Percentiles rank a stretch among this genome's conserved stretches.
Conservation (phyloP, 2,329 filamentous ascomycete genomes). For the Microcyclospora tardicrescens region DNA sequence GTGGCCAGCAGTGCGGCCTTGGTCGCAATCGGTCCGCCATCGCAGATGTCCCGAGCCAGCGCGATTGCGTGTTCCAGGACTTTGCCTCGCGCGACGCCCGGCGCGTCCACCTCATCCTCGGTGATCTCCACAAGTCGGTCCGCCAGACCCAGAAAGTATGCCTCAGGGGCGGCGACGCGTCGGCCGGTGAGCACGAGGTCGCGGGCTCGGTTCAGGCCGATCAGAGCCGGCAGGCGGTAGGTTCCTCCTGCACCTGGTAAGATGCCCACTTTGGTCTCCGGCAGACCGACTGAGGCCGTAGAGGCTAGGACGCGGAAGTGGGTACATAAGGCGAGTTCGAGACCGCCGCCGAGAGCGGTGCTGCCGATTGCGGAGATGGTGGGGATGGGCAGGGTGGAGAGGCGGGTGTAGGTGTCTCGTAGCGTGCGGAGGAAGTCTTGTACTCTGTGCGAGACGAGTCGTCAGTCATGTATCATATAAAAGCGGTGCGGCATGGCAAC, state of each 20-base stretch:
- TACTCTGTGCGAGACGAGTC: slow-evolving; percentile 43
- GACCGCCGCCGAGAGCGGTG: slow-evolving; percentile 77
- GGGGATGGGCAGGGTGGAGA: slow-evolving; percentile 69
- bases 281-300: slow-evolving; percentile 65
- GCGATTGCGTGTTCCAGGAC: slow-evolving; percentile 65
- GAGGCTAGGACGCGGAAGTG: slow-evolving; percentile 79
- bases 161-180: slow-evolving; percentile 69
- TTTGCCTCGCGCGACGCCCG: slow-evolving; percentile 47
- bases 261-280: slow-evolving; percentile 86
- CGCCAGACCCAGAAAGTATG: slow-evolving; percentile 81
- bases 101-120: slow-evolving; percentile 41
- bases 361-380: slow-evolving; percentile 82
- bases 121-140: slow-evolving; percentile 78
- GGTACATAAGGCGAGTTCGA: slow-evolving; percentile 83
- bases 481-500: neutral
- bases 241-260: slow-evolving; percentile 92
- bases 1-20: slow-evolving; percentile 70
- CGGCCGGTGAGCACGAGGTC: slow-evolving; percentile 85
- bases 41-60: slow-evolving; percentile 73
- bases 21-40: slow-evolving; percentile 75
- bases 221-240: slow-evolving; percentile 67
- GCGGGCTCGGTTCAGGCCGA: slow-evolving; percentile 69
- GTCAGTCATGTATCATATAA: slow-evolving; percentile 1
- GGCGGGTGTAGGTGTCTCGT: slow-evolving; percentile 58
- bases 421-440: slow-evolving; percentile 64